These are phyloP conservation scores for Colletotrichum australisinense DNA, from an alignment of 2,329 filamentous ascomycete species.

Conservation along the genomic window DNA sequence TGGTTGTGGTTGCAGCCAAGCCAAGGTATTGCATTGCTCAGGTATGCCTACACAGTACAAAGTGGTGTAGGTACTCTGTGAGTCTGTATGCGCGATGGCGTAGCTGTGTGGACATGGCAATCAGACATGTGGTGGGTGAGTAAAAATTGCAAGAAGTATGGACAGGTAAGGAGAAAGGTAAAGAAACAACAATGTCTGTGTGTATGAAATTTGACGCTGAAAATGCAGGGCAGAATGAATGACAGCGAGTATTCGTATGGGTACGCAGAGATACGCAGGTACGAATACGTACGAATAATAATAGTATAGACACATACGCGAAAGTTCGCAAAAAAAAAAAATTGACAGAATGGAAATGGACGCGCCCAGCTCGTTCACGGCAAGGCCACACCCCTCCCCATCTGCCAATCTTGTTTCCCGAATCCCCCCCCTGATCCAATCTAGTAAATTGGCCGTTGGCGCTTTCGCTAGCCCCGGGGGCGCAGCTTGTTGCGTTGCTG, in stretches of 20 bases:
- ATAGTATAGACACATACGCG: neutral
- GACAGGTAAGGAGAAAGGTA: too few relatives aligned
- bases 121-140: neutral
- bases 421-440: constrained; percentile 17
- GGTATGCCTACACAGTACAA: too few relatives aligned
- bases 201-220: too few relatives aligned
- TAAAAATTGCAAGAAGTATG: neutral
- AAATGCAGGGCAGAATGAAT: neutral
- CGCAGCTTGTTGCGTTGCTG: constrained; percentile 11
- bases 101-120: neutral
- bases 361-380: neutral
- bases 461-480: constrained; percentile 24
- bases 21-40: neutral
- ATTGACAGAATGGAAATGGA: neutral
- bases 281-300: too few relatives aligned
- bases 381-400: neutral
- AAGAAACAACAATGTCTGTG: too few relatives aligned
- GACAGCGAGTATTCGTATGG: too few relatives aligned
- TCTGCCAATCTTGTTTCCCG: constrained; percentile 16
- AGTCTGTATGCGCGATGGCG: neutral
- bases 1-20: too few relatives aligned
- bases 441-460: constrained; percentile 20
- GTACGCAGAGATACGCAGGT: too few relatives aligned
- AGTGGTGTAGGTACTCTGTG: too few relatives aligned
- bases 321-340: neutral